Conservation (phyloP, 2,329 filamentous ascomycete genomes). For the Neofusicoccum sp. region DNA sequence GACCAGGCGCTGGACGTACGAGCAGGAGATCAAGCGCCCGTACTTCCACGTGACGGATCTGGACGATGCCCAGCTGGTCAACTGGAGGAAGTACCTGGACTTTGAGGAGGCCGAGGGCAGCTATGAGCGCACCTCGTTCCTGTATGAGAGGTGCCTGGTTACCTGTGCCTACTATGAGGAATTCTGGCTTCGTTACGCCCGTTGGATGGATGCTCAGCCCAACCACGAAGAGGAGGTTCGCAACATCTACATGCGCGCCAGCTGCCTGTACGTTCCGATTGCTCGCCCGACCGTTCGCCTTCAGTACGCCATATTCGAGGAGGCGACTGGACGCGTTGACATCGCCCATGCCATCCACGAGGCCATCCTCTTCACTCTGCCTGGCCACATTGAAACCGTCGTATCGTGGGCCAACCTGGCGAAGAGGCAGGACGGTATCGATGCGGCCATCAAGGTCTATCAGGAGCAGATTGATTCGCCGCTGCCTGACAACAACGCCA, state of each 20-base stretch:
- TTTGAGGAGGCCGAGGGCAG: conserved; percentile 88
- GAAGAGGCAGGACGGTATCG: conserved; percentile 77
- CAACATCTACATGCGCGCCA: conserved; percentile 86
- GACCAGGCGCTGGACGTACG: conserved; percentile 89
- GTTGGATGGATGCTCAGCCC: conserved; percentile 84
- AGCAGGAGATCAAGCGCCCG: conserved; percentile 89
- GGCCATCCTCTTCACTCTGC: conserved; percentile 71
- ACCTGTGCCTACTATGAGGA: conserved; percentile 95
- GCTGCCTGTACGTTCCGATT: conserved; percentile 81
- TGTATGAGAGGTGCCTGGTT: conserved; percentile 92
- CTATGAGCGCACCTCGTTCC: conserved; percentile 69
- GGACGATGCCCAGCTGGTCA: conserved; percentile 76
- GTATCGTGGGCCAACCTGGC: conserved; percentile 83
- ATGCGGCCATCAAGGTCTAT: conserved; percentile 80
- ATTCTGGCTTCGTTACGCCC: conserved; percentile 95
- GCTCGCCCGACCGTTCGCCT: conserved; percentile 79
- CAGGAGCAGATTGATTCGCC: conserved; percentile 75
- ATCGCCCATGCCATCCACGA: conserved; percentile 82
- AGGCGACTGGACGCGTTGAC: conserved; percentile 70
- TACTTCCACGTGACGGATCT: conserved; percentile 97
- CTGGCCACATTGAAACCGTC: conserved; percentile 83
- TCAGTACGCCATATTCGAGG: conserved; percentile 93
- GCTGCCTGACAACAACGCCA: conserved; percentile 71
- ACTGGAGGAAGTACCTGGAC: conserved; percentile 96
- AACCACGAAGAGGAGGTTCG: conserved; percentile 86